Percentiles rank a stretch among this genome's conserved stretches.
phyloP scores from a whole-genome alignment of 2,329 filamentous ascomycete species.

The Penicillium rolfsii region DNA sequence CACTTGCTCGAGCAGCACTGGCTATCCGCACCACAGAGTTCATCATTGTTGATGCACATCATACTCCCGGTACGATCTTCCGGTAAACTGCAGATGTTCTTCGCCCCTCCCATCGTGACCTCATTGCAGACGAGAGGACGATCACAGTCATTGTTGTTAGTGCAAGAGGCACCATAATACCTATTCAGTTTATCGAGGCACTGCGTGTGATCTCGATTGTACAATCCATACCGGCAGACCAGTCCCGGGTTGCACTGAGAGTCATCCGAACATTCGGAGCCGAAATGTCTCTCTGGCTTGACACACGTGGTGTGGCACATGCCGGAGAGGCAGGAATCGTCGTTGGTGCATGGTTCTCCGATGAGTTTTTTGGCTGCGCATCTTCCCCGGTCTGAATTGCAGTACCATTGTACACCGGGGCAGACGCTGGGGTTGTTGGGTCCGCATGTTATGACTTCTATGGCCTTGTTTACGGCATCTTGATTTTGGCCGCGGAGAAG shows the following conservation, averaged over 20 bases:
- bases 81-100: slow-evolving; percentile 2
- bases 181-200: neutral
- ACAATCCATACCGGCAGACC: neutral
- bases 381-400: neutral
- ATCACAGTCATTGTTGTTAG: slow-evolving; percentile 3
- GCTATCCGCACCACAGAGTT: neutral
- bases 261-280: neutral
- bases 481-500: neutral
- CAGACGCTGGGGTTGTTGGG: neutral
- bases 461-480: neutral
- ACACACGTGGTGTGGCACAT: neutral
- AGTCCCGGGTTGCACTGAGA: neutral
- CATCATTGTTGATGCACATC: neutral
- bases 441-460: neutral
- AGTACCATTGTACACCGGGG: neutral
- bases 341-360: neutral
- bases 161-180: slow-evolving; percentile 2
- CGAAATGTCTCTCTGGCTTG: neutral
- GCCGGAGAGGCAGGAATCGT: neutral
- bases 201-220: neutral
- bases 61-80: neutral
- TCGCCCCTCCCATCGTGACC: neutral
- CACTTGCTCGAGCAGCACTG: slow-evolving; percentile 4
- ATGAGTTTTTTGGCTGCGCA: neutral
- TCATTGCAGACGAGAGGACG: slow-evolving; percentile 6